phyloP scores from a whole-genome alignment of 1,284 basidiomycete species.

The Trametes polyzona region DNA sequence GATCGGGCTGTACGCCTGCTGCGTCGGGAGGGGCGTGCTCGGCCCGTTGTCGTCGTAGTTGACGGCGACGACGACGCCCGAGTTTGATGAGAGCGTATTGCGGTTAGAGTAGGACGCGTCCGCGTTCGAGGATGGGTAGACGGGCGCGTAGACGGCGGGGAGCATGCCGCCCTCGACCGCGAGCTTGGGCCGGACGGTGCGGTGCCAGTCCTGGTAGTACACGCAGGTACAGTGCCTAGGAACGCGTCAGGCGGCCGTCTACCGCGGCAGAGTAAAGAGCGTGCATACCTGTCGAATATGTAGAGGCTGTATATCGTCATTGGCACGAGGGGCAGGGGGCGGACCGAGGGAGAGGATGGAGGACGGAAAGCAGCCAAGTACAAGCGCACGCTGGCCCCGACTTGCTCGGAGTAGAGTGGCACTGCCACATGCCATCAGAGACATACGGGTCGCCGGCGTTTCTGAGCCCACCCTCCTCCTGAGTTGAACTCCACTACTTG shows the following conservation, averaged over 20 bases:
- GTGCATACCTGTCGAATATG: conserved; percentile 80
- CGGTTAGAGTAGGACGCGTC: conserved; percentile 52
- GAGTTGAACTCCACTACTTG: too few relatives aligned
- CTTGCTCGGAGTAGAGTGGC: too few relatives aligned
- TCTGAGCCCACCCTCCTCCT: too few relatives aligned
- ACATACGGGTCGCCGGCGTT: too few relatives aligned
- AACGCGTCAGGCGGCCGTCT: background rate
- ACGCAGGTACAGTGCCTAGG: conserved; percentile 86
- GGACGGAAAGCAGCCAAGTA: background rate
- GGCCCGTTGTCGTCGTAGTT: conserved; percentile 47
- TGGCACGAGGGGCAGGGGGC: background rate
- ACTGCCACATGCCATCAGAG: too few relatives aligned
- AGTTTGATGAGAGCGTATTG: conserved; percentile 61
- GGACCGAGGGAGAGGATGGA: background rate
- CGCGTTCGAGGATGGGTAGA: conserved; percentile 48
- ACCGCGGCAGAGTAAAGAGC: background rate
- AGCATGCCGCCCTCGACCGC: conserved; percentile 74
- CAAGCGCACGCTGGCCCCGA: too few relatives aligned
- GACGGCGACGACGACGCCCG: conserved; percentile 71
- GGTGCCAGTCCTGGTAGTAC: conserved; percentile 94
- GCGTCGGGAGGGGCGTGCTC: conserved; percentile 41
- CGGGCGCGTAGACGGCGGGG: conserved; percentile 72
- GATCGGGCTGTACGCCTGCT: conserved; percentile 40
- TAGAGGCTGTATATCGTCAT: conserved; percentile 91
- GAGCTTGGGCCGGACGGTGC: conserved; percentile 72